phyloP scores from a whole-genome alignment of 108 stramenopile species.

The Craspedostauros australis region DNA sequence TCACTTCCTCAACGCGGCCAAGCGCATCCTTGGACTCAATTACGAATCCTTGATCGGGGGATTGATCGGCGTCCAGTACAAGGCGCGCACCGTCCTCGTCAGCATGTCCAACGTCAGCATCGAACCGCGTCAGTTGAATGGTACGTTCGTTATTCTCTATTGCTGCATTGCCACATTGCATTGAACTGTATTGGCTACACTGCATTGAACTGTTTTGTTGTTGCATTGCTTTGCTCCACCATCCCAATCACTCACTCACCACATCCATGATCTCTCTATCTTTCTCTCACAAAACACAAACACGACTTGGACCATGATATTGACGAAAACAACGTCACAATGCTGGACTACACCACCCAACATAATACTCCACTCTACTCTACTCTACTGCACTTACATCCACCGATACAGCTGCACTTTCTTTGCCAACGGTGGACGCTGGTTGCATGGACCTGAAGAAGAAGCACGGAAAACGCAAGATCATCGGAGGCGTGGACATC shows the following conservation, averaged over 20 bases:
- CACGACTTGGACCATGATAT: not conserved
- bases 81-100: constrained; percentile 90
- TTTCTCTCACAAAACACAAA: no score
- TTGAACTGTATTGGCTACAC: not conserved
- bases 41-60: constrained; percentile 89
- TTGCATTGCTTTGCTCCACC: not conserved
- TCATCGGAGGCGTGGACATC: constrained; percentile 90
- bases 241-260: not conserved
- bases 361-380: no score
- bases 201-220: no score
- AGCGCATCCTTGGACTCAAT: constrained; percentile 94
- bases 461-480: constrained; percentile 68
- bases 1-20: constrained; percentile 98
- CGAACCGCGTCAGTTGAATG: constrained; percentile 83
- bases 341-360: no score
- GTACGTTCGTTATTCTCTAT: no score
- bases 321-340: no score
- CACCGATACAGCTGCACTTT: constrained; percentile 25
- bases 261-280: no score
- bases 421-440: constrained; percentile 54
- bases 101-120: constrained; percentile 97
- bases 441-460: constrained; percentile 41
- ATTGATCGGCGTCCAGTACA: constrained; percentile 89
- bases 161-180: constrained; percentile 1
- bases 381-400: not conserved